Base-by-base conservation (phyloP, 2,329 filamentous ascomycete species). In the Fusarium ramigenum region DNA sequence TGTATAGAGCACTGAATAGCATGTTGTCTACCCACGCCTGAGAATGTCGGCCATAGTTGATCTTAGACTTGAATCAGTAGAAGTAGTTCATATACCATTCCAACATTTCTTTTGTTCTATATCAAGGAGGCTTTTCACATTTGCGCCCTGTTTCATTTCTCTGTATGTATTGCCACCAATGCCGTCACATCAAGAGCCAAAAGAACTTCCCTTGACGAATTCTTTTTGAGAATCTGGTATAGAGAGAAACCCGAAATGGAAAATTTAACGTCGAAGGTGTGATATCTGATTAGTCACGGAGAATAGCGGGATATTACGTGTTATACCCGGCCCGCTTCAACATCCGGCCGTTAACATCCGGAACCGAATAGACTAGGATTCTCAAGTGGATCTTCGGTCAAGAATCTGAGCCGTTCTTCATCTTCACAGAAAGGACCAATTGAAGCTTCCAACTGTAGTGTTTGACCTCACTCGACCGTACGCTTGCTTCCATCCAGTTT, bases 221-320 rank as follows among this genome's bases (percentile, higher is more conserved):
- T 3, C 2, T 14, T 4, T 10, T 2, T 7, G 11, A 34, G 19
- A 2, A 2, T 23, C 1, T 9, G 8, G 5, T 19, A 9, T 2
- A 14, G 7, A 23, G 5, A 28, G 25, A 19, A 30, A 7, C 0
- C 6, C 4, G 2, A 15, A n/a, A 21, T 0, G n/a, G 15, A 10
- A 50, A 10, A 53, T 1, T 12, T 21, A 34, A 12, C 39, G 9
- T 7, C 3, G n/a, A 7, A 12, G 18, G 7, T 2, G 4, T 19
- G 3, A 9, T 5, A 9, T 43, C 4, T 43, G 5, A 28, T 46
- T 58, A 18, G 54, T 4, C 7, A 36, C 39, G 28, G 54, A 32
- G 54, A 44, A 46, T 44, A 34, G 18, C 54, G 54, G 54, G 8
- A 58, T 58, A 58, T 58, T 58, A 36, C 34, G 34, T 32, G 30